Base-by-base conservation (phyloP, 176 grass and related monocot species). In the Aegilops umbellulata region DNA sequence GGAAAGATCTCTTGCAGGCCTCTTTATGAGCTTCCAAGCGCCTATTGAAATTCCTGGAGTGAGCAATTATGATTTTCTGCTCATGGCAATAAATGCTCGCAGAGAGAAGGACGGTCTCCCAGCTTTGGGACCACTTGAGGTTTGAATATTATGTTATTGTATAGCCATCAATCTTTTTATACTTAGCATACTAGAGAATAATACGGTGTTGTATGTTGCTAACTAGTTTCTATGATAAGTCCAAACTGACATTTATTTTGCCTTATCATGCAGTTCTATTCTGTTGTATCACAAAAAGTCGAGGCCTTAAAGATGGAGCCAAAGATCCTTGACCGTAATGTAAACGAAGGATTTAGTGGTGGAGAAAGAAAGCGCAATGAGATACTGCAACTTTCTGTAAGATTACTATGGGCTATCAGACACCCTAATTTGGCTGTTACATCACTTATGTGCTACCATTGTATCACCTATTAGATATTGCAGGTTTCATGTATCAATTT, bases 361-460 rank as follows among this genome's bases (percentile, higher is more conserved):
- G 97, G 97, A 65, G 97, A 98, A 90, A 98, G 90, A 89, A 98
- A 98, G 83, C 88, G 90, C 68, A 98, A 98, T 78, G 94, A 98
- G 82, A 98, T 98, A 90, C 80, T 98, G 82, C 97, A 98, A 88
- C 93, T 98, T 83, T 94, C 91, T 34, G 93, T 98, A 95, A 69
- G 92, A 84, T 85, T 65, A 60, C 47, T 61, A 47, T 76, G 62
- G 60, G 15, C 30, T 81, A 64, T 67, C 2, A 26, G 47, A 39
- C 46, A 46, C 65, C 34, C 68, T 81, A 41, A 49, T 90, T 41
- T 76, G 23, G n/a, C 3, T 74, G 7, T 47, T 63, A 24, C 55
- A 84, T 46, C 60, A 80, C 29, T 30, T 65, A 65, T 65, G 42
- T 80, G 24, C 16, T 80, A 30, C 15, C 38, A 22, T 25, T 26